Conservation (phyloP, 148 eudicot species). For the Nepenthes mirabilis region DNA sequence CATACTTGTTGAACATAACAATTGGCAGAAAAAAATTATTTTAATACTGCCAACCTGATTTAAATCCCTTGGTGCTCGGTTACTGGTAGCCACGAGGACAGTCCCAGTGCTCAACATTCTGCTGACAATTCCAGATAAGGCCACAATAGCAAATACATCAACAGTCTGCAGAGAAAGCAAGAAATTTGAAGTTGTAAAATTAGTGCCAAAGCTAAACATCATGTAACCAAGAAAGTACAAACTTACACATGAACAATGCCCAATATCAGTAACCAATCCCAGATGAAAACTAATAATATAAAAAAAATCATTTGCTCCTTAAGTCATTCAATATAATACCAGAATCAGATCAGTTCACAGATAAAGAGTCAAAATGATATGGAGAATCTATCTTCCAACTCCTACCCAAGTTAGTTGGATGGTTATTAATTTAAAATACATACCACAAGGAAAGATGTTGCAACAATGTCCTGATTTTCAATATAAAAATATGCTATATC, state of each 20-base stretch:
- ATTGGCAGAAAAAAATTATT: too few relatives aligned
- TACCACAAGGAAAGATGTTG: background rate
- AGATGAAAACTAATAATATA: too few relatives aligned
- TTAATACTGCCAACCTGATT: conserved; percentile 48
- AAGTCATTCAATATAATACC: too few relatives aligned
- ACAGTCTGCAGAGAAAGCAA: conserved; percentile 73
- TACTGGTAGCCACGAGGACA: conserved; percentile 94
- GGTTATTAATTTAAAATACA: background rate
- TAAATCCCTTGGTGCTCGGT: conserved; percentile 79
- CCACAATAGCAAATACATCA: conserved; percentile 99
- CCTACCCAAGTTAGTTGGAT: too few relatives aligned
- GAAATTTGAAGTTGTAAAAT: conserved; percentile 8
- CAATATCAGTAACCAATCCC: too few relatives aligned
- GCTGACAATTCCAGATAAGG: conserved; percentile 96
- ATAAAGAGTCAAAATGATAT: background rate
- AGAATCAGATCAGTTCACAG: background rate
- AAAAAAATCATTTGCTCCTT: too few relatives aligned
- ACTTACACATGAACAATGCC: too few relatives aligned
- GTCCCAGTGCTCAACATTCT: conserved; percentile 92
- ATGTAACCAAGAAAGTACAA: background rate
- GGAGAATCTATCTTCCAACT: too few relatives aligned
- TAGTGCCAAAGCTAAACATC: conserved; percentile 10
- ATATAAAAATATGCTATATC: background rate
- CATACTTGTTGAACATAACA: too few relatives aligned
- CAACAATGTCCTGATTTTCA: background rate